These are phyloP conservation scores for Neurospora discreta DNA, from an alignment of 495 filamentous ascomycete genomes.

Conservation along the genomic window DNA sequence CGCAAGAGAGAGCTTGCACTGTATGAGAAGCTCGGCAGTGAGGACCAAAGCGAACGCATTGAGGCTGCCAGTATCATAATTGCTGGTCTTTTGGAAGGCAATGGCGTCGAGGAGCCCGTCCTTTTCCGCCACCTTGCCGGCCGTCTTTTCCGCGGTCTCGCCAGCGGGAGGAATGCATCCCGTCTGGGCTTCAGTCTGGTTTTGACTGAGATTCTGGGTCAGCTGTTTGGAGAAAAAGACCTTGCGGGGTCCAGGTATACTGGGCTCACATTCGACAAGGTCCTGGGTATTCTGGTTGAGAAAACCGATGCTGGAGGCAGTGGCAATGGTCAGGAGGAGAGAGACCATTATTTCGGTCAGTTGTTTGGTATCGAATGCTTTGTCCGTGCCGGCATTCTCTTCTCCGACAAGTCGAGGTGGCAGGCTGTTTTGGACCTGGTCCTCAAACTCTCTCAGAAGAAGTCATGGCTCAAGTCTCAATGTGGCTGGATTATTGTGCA, in stretches of 20 bases:
- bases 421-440: constrained; percentile 47
- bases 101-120: constrained; percentile 31
- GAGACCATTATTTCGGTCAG: constrained; percentile 73
- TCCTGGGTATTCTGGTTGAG: constrained; percentile 54
- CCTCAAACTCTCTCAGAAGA: constrained; percentile 48
- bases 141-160: constrained; percentile 75
- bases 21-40: constrained; percentile 41
- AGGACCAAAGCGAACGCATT: constrained; percentile 38
- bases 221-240: constrained; percentile 42
- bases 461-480: constrained; percentile 82
- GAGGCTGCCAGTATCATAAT: constrained; percentile 39
- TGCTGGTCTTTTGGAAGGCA: constrained; percentile 29
- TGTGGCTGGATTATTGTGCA: constrained; percentile 63
- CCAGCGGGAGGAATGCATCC: constrained; percentile 81
- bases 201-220: constrained; percentile 66
- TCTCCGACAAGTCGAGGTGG: constrained; percentile 49
- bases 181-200: constrained; percentile 86
- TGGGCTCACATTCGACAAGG: constrained; percentile 40
- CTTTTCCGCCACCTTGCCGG: constrained; percentile 43
- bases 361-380: constrained; percentile 82
- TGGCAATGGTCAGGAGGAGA: constrained; percentile 66
- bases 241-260: constrained; percentile 32
- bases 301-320: constrained; percentile 55
- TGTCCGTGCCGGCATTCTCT: constrained; percentile 64
- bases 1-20: constrained; percentile 37